Conservation (phyloP, 441 rosid genomes). For the Biscutella laevigata region DNA sequence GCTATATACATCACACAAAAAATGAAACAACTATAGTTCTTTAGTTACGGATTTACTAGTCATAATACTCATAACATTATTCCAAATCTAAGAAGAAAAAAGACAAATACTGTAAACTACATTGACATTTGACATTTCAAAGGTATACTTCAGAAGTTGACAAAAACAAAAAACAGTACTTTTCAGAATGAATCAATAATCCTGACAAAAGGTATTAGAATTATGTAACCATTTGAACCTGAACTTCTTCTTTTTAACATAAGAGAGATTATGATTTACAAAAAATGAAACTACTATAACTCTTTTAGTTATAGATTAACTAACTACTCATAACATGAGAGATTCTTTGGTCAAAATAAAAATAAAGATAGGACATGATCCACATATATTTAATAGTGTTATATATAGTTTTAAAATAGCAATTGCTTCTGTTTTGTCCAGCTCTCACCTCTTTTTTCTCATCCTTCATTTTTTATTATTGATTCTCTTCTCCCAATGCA, state of each 20-base stretch:
- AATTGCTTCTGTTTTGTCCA: constrained; percentile 22
- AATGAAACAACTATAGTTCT: too few species aligned
- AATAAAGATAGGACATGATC: not conserved
- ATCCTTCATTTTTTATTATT: not conserved
- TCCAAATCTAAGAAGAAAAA: too few species aligned
- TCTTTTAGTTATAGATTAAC: too few species aligned
- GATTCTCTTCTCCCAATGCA: constrained; percentile 33
- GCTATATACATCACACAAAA: too few species aligned
- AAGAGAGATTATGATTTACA: not conserved
- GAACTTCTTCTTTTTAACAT: too few species aligned
- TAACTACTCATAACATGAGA: not conserved
- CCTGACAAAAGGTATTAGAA: constrained; percentile 14
- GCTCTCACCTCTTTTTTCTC: constrained; percentile 11
- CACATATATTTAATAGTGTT: not conserved
- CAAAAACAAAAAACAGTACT: too few species aligned
- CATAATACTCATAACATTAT: too few species aligned
- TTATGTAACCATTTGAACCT: not conserved
- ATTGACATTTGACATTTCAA: constrained; percentile 24
- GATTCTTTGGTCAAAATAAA: constrained; percentile 6
- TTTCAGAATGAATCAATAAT: constrained; percentile 17
- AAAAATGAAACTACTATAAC: too few species aligned
- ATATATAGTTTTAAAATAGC: too few species aligned
- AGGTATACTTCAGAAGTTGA: too few species aligned
- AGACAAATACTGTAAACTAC: constrained; percentile 21
- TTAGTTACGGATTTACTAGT: too few species aligned